These are phyloP conservation scores for Isatis lusitanica DNA, from an alignment of 441 rosid species.

Conservation along the genomic window DNA sequence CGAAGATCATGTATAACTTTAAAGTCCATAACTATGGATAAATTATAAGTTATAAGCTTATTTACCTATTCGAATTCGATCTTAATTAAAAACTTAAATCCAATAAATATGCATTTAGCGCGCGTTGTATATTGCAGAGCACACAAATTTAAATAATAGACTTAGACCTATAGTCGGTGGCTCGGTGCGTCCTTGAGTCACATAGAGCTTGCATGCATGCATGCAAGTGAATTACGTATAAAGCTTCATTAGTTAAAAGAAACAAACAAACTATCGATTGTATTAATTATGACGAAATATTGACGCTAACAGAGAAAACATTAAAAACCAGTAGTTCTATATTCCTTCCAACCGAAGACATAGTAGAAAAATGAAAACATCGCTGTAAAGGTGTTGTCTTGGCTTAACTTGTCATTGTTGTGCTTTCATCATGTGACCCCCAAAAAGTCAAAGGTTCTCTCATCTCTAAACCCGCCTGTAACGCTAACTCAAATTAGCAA, in stretches of 20 bases:
- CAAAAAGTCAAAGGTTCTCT: conserved; percentile 6
- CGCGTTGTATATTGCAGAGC: neutral
- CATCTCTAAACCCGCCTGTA: too few species aligned
- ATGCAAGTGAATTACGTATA: neutral
- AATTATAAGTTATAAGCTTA: neutral
- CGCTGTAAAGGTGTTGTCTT: conserved; percentile 15
- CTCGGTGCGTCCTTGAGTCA: neutral
- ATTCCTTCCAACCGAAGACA: neutral
- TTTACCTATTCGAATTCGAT: neutral
- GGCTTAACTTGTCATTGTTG: conserved; percentile 5
- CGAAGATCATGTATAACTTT: too few species aligned
- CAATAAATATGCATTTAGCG: neutral
- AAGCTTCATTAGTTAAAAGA: neutral
- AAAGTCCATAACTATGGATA: neutral
- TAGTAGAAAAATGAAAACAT: conserved; percentile 11
- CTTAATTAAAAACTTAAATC: neutral
- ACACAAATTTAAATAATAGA: neutral
- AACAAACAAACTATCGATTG: neutral
- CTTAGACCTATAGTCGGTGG: neutral
- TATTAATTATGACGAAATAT: neutral
- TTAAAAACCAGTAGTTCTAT: neutral
- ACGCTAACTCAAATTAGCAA: too few species aligned
- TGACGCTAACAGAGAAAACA: neutral
- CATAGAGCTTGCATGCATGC: neutral
- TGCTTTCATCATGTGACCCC: conserved; percentile 13